A percentile compares a stretch with the other conserved stretches of the same genome.
Evolutionary conservation across 2,329 filamentous ascomycete species (phyloP).

Genomic region (Pseudocercospora macadamiae): DNA sequence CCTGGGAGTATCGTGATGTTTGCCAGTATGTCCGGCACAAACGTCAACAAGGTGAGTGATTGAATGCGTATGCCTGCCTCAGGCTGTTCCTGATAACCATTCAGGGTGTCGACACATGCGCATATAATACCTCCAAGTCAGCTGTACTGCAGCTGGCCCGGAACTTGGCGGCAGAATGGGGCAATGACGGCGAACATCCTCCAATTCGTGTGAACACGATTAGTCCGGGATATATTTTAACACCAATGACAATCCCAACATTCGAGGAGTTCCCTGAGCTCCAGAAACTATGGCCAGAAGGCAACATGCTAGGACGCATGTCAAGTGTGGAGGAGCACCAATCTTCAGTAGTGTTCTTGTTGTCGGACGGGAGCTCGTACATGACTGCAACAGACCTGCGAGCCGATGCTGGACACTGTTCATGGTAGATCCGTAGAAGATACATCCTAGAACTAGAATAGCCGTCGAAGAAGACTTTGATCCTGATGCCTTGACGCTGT

Average conservation of each 20-base stretch:
- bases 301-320: conserved; percentile 13
- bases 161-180: conserved; percentile 58
- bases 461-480: too few species aligned
- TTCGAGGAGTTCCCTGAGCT: conserved; percentile 2
- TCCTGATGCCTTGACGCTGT: too few species aligned
- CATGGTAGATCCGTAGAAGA: conserved; percentile 6
- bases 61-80: not conserved
- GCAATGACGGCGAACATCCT: conserved; percentile 15
- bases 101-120: conserved; percentile 44
- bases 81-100: not conserved
- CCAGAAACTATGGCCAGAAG: conserved; percentile 8
- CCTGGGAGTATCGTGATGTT: conserved; percentile 40
- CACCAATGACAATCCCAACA: conserved; percentile 7
- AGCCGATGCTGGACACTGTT: conserved; percentile 11
- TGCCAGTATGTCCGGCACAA: conserved; percentile 39
- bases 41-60: conserved; percentile 32
- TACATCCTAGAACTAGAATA: not conserved
- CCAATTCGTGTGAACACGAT: conserved; percentile 15
- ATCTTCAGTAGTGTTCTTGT: conserved; percentile 7
- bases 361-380: conserved; percentile 11
- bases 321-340: conserved; percentile 15
- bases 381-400: conserved; percentile 12
- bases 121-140: conserved; percentile 59
- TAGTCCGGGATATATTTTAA: conserved; percentile 13
- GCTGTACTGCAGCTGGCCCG: conserved; percentile 55